Evolutionary conservation across 2,329 filamentous ascomycete species (phyloP), one percentile per base, ranked within the genome.

Genomic region (Ascochyta pisi): DNA sequence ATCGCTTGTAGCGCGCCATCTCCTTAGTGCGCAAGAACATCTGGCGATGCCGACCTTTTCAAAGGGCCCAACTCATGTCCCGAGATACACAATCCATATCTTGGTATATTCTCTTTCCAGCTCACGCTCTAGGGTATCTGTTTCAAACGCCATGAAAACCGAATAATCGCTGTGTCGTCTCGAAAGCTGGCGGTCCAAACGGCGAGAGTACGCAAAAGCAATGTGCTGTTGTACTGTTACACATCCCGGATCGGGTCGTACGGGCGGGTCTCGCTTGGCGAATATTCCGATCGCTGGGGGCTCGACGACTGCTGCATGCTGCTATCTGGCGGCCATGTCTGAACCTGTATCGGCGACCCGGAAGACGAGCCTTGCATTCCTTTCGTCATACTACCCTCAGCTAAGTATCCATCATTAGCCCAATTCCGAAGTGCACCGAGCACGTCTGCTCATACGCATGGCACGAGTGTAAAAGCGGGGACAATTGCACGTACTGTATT

Each of bases 211-310:
- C 57, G 61, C 63, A 44, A 46, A 43, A 27, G 34, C 47, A 51
- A 47, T 31, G 29, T 42, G 47, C 42, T 40, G 43, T 29, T 42
- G 53, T 34, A n/a, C 23, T 39, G 8, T 43, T 73, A 75, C 55
- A 74, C 70, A 63, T 75, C 72, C 62, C 71, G 64, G 51, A 75
- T 72, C 48, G 72, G 72, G 31, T 75, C 72, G 60, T 73, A 75
- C 22, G 70, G 68, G 48, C 70, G 71, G 42, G 64, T 66, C 50
- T 73, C 71, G 65, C 65, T 73, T 57, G 71, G 65, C 52, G 71
- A 70, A 57, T 67, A 61, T 35, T 73, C 72, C 56, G 68, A 63
- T 59, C 59, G 67, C 44, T 70, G 69, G 52, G 67, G 63, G 56
- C 65, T 73, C 59, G 63, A 65, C 53, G 69, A 66, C 48, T 65